These are phyloP conservation scores for Hemileia vastatrix DNA, from an alignment of 1,284 basidiomycete species.

Conservation along the genomic window DNA sequence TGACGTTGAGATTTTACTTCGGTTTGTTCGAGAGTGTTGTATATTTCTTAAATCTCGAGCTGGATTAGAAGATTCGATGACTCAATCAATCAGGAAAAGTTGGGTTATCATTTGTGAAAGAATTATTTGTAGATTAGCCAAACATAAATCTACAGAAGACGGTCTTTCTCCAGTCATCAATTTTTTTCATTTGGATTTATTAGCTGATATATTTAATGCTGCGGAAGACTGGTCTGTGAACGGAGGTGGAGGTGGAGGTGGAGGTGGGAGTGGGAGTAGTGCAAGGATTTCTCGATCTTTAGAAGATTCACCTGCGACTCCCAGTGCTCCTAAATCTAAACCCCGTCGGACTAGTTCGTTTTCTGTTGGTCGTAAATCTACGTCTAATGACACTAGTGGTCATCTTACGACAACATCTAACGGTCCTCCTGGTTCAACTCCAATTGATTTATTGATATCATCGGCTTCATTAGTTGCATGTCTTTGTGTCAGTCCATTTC, in stretches of 20 bases:
- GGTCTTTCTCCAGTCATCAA: neutral
- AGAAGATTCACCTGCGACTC: neutral
- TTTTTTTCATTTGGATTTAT: constrained; percentile 10
- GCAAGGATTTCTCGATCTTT: neutral
- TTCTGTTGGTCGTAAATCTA: neutral
- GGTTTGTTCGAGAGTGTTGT: constrained; percentile 17
- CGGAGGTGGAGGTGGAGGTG: no score
- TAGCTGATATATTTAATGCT: constrained; percentile 20
- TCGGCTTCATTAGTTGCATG: constrained; percentile 18
- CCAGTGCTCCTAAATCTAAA: neutral
- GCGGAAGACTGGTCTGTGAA: constrained; percentile 24
- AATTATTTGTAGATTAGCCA: constrained; percentile 2
- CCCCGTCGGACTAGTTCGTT: neutral
- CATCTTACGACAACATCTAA: neutral
- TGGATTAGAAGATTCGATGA: constrained; percentile 15
- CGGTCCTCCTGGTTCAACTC: neutral
- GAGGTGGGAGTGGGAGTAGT: no score
- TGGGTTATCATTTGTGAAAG: constrained; percentile 14
- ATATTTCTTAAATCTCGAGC: constrained; percentile 18
- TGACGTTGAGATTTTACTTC: constrained; percentile 12
- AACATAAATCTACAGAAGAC: neutral
- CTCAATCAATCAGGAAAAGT: constrained; percentile 20
- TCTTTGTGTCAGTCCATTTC: constrained; percentile 12
- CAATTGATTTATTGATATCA: constrained; percentile 10
- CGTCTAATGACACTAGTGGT: neutral